phyloP scores from a whole-genome alignment of 2,329 filamentous ascomycete genomes.

The Neofusicoccum cordaticola region DNA sequence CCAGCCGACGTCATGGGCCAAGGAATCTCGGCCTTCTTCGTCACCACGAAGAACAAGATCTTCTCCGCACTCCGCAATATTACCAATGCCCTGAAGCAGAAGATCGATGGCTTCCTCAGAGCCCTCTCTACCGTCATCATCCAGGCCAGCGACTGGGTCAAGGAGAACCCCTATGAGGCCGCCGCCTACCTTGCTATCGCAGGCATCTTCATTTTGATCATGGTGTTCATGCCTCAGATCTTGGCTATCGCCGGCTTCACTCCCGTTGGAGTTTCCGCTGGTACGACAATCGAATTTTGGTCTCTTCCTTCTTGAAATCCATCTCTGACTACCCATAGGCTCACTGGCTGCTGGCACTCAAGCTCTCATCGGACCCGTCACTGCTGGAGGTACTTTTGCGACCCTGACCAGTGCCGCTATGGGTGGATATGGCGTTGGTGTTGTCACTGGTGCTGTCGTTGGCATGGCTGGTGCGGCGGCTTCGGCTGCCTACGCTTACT shows the following conservation, averaged over 20 bases:
- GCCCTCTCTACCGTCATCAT: too few species aligned
- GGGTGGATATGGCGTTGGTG: slow-evolving; percentile 29
- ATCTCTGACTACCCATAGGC: slow-evolving; percentile 17
- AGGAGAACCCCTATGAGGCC: slow-evolving; percentile 25
- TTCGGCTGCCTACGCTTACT: too few species aligned
- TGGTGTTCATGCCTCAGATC: slow-evolving; percentile 19
- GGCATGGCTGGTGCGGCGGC: too few species aligned
- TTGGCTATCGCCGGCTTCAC: slow-evolving; percentile 25
- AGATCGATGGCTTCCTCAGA: too few species aligned
- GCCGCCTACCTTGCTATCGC: neutral
- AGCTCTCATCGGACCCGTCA: slow-evolving; percentile 22
- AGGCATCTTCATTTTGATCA: slow-evolving; percentile 23
- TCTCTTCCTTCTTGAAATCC: neutral
- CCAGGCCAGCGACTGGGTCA: slow-evolving; percentile 7
- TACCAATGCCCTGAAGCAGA: too few species aligned
- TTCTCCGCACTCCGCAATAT: too few species aligned
- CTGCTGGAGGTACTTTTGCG: slow-evolving; percentile 26
- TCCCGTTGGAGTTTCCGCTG: slow-evolving; percentile 23
- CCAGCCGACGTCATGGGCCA: too few species aligned
- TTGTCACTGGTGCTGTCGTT: neutral
- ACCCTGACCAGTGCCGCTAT: slow-evolving; percentile 31
- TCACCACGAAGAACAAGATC: too few species aligned
- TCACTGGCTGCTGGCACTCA: slow-evolving; percentile 24
- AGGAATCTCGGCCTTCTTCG: too few species aligned
- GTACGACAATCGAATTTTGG: slow-evolving; percentile 17